Percentiles rank a stretch among this genome's conserved stretches.
Evolutionary conservation across 2,329 filamentous ascomycete genomes (phyloP).

Genomic region (Aspergillus tubingensis): DNA sequence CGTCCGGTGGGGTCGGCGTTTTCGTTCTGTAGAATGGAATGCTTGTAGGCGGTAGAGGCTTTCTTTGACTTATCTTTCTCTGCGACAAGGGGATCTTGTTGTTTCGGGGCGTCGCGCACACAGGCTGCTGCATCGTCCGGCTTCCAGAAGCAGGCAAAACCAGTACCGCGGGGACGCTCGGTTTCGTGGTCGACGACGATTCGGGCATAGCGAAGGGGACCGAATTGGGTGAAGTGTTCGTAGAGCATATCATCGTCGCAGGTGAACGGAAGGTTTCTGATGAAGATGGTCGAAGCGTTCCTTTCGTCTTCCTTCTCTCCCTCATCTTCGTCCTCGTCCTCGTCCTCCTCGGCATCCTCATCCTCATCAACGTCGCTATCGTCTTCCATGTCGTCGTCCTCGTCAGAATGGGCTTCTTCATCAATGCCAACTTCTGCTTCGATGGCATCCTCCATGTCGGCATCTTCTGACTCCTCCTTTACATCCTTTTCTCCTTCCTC

Average conservation of each 20-base stretch:
- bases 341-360: constrained; percentile 43
- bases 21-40: constrained; percentile 86
- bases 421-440: constrained; percentile 41
- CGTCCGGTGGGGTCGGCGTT: constrained; percentile 75
- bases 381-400: constrained; percentile 40
- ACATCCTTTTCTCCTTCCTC: constrained; percentile 22
- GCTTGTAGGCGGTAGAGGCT: constrained; percentile 58
- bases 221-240: constrained; percentile 84
- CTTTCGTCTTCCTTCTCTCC: constrained; percentile 51
- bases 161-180: constrained; percentile 85
- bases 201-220: constrained; percentile 83
- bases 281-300: constrained; percentile 79
- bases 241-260: constrained; percentile 79
- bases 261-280: constrained; percentile 92
- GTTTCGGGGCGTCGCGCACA: constrained; percentile 70
- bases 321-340: constrained; percentile 47
- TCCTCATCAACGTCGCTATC: constrained; percentile 43
- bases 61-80: constrained; percentile 40
- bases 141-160: constrained; percentile 90
- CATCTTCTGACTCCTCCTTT: constrained; percentile 48
- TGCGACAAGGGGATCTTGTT: constrained; percentile 45
- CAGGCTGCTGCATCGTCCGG: constrained; percentile 74
- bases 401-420: constrained; percentile 13
- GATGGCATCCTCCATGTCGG: constrained; percentile 59
- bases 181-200: constrained; percentile 86